These are phyloP conservation scores for Termitomyces sp. DNA, from an alignment of 768 basidiomycete genomes.

Conservation along the genomic window DNA sequence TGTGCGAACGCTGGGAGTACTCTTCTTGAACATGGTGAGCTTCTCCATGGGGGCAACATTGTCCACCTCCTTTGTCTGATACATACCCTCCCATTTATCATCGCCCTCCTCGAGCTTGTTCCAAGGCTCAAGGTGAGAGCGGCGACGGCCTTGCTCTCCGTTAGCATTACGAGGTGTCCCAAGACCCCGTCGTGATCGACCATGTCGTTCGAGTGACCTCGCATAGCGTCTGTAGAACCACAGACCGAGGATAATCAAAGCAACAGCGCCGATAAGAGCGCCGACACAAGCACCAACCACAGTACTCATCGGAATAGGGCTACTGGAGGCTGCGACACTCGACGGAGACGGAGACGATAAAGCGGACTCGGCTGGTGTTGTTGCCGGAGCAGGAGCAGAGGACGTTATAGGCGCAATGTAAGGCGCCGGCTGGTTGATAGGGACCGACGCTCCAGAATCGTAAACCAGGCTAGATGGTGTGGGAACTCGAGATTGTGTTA, in stretches of 20 bases:
- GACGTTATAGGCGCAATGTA: constrained; percentile 6
- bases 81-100: constrained; percentile 42
- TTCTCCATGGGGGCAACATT: constrained; percentile 52
- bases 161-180: constrained; percentile 32
- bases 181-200: constrained; percentile 24
- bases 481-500: constrained; percentile 4
- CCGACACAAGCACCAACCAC: constrained; percentile 65
- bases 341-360: constrained; percentile 13
- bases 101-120: constrained; percentile 51
- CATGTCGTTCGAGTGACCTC: constrained; percentile 31
- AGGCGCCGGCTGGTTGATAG: not conserved
- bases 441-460: constrained; percentile 7
- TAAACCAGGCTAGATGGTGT: constrained; percentile 12
- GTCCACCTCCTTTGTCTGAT: constrained; percentile 39
- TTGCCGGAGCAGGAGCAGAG: constrained; percentile 5
- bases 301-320: constrained; percentile 41
- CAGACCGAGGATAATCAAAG: constrained; percentile 48
- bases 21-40: constrained; percentile 66
- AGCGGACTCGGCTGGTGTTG: constrained; percentile 11
- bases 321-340: constrained; percentile 20
- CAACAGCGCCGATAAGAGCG: constrained; percentile 49
- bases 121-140: constrained; percentile 52
- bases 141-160: constrained; percentile 37
- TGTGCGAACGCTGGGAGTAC: constrained; percentile 48
- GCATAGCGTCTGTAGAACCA: constrained; percentile 53